These are phyloP conservation scores for Suillus paluster DNA, from an alignment of 768 basidiomycete species.

Conservation along the genomic window DNA sequence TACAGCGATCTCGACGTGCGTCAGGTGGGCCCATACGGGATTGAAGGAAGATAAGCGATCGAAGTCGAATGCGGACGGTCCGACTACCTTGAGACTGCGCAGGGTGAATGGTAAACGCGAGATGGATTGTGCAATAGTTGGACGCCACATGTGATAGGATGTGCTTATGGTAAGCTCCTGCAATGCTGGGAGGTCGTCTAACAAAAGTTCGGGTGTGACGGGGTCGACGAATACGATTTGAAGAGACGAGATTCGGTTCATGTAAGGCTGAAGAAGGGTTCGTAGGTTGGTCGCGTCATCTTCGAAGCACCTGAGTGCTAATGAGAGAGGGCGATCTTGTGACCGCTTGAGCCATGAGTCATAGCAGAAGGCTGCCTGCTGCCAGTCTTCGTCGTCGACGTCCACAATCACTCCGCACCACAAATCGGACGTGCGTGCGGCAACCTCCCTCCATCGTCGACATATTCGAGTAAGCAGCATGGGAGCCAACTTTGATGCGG, in stretches of 20 bases:
- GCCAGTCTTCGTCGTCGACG: not conserved
- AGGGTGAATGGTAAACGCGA: not conserved
- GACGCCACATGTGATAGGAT: not conserved
- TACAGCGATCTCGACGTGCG: not conserved
- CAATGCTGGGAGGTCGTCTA: not conserved
- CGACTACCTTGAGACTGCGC: not conserved
- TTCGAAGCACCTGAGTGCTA: not conserved
- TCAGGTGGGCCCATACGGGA: not conserved
- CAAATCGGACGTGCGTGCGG: not conserved
- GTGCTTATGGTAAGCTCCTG: not conserved
- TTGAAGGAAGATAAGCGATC: not conserved
- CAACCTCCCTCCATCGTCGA: constrained; percentile 3
- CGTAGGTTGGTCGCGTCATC: not conserved
- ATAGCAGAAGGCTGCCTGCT: not conserved
- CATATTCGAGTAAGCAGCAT: not conserved
- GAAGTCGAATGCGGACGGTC: not conserved
- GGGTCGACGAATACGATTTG: not conserved
- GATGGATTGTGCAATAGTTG: not conserved
- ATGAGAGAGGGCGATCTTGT: not conserved
- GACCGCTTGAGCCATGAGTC: not conserved
- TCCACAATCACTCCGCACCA: not conserved
- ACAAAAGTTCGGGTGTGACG: not conserved
- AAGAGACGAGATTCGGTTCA: not conserved
- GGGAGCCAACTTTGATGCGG: not conserved
- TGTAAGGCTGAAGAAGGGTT: not conserved